Percentiles rank a stretch among this genome's conserved stretches.
These are phyloP conservation scores for Globisporangium alternatum DNA, from an alignment of 352 stramenopile species.

Conservation along the genomic window DNA sequence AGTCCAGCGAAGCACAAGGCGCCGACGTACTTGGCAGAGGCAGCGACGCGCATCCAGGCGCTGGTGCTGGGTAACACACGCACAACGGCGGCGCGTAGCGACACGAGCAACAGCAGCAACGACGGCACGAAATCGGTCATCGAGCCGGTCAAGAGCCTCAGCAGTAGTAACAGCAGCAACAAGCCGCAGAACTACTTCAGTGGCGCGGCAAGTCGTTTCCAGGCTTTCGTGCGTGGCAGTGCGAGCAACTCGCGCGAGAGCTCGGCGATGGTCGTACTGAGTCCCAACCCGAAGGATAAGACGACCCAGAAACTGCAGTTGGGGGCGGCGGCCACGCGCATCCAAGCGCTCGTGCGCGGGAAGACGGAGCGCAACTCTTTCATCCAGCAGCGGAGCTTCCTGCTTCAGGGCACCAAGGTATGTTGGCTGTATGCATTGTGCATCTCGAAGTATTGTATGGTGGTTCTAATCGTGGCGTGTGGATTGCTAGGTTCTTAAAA, in stretches of 20 bases:
- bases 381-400: conserved; percentile 48
- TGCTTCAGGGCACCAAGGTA: conserved; percentile 74
- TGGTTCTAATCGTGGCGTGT: neutral
- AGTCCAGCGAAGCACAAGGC: conserved; percentile 8
- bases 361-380: conserved; percentile 49
- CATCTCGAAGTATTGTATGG: neutral
- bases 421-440: neutral
- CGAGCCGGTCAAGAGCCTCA: conserved; percentile 14
- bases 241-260: neutral
- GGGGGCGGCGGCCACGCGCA: conserved; percentile 55
- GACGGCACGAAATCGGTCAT: conserved; percentile 14
- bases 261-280: conserved; percentile 1
- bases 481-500: conserved; percentile 53
- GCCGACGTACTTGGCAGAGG: conserved; percentile 27
- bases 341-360: conserved; percentile 67
- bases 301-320: neutral
- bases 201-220: conserved; percentile 33
- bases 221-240: conserved; percentile 32
- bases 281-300: conserved; percentile 10
- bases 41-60: conserved; percentile 36
- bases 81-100: conserved; percentile 13
- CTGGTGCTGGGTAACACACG: conserved; percentile 22
- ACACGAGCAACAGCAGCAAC: conserved; percentile 20
- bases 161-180: conserved; percentile 10
- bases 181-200: conserved; percentile 33